A percentile compares a stretch with the other conserved stretches of the same genome.
Evolutionary conservation across 2,329 filamentous ascomycete genomes (phyloP).

Genomic region (Exophiala oligosperma): DNA sequence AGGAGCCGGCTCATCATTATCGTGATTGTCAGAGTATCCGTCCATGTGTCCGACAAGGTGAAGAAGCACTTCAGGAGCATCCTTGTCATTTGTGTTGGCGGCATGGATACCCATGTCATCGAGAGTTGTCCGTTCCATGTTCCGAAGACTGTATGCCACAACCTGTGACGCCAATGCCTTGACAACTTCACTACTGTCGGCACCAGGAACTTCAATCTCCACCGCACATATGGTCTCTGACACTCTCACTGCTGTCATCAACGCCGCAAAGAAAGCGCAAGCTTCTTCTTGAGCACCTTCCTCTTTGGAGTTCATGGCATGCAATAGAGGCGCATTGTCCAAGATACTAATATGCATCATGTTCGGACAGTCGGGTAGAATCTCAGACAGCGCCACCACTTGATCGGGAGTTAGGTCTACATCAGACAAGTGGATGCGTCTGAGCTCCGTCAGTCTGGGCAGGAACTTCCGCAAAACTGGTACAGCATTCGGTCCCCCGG

Average conservation of each 20-base stretch:
- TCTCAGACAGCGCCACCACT: conserved; percentile 85
- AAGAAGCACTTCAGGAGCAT: conserved; percentile 79
- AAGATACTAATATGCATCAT: conserved; percentile 85
- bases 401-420: conserved; percentile 83
- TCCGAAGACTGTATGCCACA: conserved; percentile 89
- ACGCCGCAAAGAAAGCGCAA: conserved; percentile 86
- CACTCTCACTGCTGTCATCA: conserved; percentile 82
- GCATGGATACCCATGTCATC: conserved; percentile 55
- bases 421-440: conserved; percentile 82
- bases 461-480: conserved; percentile 77
- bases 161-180: conserved; percentile 91
- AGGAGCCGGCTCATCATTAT: conserved; percentile 68
- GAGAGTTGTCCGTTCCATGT: conserved; percentile 78
- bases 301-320: conserved; percentile 71
- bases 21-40: conserved; percentile 51
- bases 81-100: conserved; percentile 51
- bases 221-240: conserved; percentile 83
- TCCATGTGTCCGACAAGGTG: conserved; percentile 77
- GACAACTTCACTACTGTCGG: conserved; percentile 83
- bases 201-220: conserved; percentile 83
- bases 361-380: conserved; percentile 77
- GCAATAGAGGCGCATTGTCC: conserved; percentile 72
- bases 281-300: conserved; percentile 87
- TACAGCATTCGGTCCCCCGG: conserved; percentile 70
- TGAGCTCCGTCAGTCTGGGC: conserved; percentile 73